These are phyloP conservation scores for Carex myosuroides DNA, from an alignment of 176 grass and related monocot species.

Conservation along the genomic window DNA sequence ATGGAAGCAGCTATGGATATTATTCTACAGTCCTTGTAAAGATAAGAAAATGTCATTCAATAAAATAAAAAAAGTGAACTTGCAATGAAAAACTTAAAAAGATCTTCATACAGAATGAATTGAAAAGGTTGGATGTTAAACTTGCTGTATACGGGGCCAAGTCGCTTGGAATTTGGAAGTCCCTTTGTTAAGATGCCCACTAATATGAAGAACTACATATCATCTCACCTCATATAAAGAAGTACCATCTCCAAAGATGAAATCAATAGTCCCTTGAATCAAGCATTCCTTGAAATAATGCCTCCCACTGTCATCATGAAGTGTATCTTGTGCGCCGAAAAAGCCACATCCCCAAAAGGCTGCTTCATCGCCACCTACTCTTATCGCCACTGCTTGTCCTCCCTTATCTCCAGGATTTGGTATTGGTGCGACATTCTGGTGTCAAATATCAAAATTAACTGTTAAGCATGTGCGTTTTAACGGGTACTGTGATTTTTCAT, in stretches of 20 bases:
- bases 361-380: conserved; percentile 51
- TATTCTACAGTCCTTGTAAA: conserved; percentile 52
- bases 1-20: conserved; percentile 72
- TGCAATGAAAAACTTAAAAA: background rate
- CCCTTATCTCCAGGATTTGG: conserved; percentile 56
- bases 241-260: conserved; percentile 82
- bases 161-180: background rate
- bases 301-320: conserved; percentile 62
- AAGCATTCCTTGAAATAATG: conserved; percentile 92
- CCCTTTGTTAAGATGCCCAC: background rate
- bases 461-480: background rate
- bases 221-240: conserved; percentile 66
- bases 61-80: background rate
- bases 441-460: background rate
- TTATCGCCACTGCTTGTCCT: conserved; percentile 65
- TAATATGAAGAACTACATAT: background rate
- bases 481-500: background rate
- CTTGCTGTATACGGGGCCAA: background rate
- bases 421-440: conserved; percentile 81
- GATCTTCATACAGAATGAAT: background rate
- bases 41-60: background rate
- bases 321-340: conserved; percentile 80
- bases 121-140: background rate
- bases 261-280: conserved; percentile 79
- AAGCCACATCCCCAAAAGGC: conserved; percentile 85